Percentiles rank a stretch among this genome's conserved stretches.
Evolutionary conservation across 2,329 filamentous ascomycete genomes (phyloP).

Genomic region (Arthrobotrys conoides): DNA sequence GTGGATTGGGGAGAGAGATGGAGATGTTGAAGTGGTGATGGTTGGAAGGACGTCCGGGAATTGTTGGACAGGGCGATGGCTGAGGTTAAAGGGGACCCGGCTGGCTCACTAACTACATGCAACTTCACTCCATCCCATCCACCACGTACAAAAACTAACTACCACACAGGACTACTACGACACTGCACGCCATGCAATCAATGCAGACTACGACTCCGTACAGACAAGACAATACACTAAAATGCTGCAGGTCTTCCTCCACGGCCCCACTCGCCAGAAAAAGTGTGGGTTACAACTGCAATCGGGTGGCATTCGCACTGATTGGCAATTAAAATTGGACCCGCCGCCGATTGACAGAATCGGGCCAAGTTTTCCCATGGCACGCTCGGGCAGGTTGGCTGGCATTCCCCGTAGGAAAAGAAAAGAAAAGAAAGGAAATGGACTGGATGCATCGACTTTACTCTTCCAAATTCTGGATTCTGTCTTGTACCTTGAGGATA

Average conservation of each 20-base stretch:
- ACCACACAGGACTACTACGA: background rate
- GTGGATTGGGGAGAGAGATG: constrained; percentile 11
- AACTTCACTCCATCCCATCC: background rate
- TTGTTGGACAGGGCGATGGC: constrained; percentile 34
- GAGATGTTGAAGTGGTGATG: background rate
- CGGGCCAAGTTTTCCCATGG: constrained; percentile 38
- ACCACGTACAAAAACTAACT: background rate
- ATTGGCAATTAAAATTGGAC: constrained; percentile 61
- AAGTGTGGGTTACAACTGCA: constrained; percentile 48
- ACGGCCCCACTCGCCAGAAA: constrained; percentile 40
- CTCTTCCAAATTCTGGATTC: constrained; percentile 29
- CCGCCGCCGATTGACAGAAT: constrained; percentile 52
- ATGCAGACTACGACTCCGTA: constrained; percentile 11
- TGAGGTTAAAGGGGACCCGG: constrained; percentile 50
- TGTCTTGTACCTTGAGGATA: background rate
- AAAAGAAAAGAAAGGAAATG: background rate
- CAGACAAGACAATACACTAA: constrained; percentile 5
- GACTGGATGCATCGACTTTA: background rate
- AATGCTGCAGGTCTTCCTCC: constrained; percentile 24
- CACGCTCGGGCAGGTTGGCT: constrained; percentile 46
- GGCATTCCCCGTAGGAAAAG: constrained; percentile 49
- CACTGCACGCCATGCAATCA: constrained; percentile 13
- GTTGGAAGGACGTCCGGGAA: constrained; percentile 14
- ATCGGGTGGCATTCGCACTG: constrained; percentile 44
- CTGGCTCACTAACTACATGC: background rate